Percentiles rank a stretch among this genome's conserved stretches.
phyloP scores from a whole-genome alignment of 1,139 yeast species.

The Debaryomycetaceae sp. region DNA sequence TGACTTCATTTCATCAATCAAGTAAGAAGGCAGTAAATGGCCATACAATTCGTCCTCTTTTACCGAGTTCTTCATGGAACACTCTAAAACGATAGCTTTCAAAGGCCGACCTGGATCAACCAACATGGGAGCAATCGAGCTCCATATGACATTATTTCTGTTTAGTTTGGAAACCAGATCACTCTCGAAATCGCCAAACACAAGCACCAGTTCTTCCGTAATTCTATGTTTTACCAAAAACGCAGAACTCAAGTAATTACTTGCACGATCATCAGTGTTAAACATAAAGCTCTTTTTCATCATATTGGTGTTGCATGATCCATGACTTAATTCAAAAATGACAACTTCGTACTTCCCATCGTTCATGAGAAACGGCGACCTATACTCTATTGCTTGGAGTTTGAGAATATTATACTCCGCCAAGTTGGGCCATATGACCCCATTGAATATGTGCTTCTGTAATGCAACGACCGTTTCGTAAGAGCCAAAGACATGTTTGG shows the following conservation, averaged over 20 bases:
- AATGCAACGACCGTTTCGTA: conserved; percentile 51
- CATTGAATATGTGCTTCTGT: conserved; percentile 62
- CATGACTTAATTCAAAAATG: conserved; percentile 39
- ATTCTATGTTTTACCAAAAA: conserved; percentile 43
- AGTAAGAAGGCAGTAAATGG: conserved; percentile 66
- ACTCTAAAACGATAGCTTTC: conserved; percentile 66
- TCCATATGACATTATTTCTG: conserved; percentile 56
- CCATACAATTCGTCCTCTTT: conserved; percentile 57
- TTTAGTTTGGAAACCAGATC: conserved; percentile 46
- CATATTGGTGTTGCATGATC: conserved; percentile 15
- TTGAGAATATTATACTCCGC: conserved; percentile 32
- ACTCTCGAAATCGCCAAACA: conserved; percentile 83
- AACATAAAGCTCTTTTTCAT: not conserved
- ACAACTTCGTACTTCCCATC: conserved; percentile 14
- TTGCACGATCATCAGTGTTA: not conserved
- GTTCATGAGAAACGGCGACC: conserved; percentile 12
- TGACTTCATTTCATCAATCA: conserved; percentile 54
- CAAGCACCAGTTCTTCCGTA: conserved; percentile 37
- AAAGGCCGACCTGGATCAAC: conserved; percentile 26
- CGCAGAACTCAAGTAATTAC: conserved; percentile 30
- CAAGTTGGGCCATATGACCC: conserved; percentile 76
- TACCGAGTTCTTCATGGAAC: conserved; percentile 58
- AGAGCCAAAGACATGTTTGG: conserved; percentile 53
- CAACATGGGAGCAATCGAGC: conserved; percentile 45
- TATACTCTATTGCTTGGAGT: conserved; percentile 17